Conservation (phyloP, 768 basidiomycete genomes). For the Amanita rimosa region DNA sequence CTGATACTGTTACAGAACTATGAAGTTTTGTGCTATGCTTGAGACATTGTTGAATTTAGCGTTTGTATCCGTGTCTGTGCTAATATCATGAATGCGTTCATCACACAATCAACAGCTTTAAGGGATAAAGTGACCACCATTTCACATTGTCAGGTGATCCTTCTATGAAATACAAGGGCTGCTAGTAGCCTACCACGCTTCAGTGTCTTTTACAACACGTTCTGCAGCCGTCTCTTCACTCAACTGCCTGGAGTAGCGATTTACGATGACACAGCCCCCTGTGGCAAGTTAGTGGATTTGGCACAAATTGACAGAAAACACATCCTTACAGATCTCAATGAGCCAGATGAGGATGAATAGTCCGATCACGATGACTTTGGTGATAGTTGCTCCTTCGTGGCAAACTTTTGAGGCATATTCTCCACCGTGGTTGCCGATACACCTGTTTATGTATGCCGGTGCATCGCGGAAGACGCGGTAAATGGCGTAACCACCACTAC, state of each 20-base stretch:
- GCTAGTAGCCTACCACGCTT: conserved; percentile 24
- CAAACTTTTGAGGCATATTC: conserved; percentile 22
- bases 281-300: neutral
- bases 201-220: conserved; percentile 30
- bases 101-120: neutral
- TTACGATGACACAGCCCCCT: conserved; percentile 39
- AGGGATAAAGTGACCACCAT: neutral
- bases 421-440: conserved; percentile 21
- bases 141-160: neutral
- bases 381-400: conserved; percentile 23
- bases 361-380: conserved; percentile 30
- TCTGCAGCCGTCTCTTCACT: conserved; percentile 29
- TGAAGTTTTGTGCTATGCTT: conserved; percentile 24
- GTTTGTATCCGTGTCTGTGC: neutral
- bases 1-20: conserved; percentile 18
- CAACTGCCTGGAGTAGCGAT: conserved; percentile 31
- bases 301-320: neutral
- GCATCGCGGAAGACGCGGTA: conserved; percentile 31
- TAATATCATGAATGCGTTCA: neutral
- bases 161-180: neutral
- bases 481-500: conserved; percentile 30
- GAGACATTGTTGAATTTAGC: conserved; percentile 4
- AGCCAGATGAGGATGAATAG: conserved; percentile 34
- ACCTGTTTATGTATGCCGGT: conserved; percentile 24
- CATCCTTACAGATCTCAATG: conserved; percentile 33